These are phyloP conservation scores for Lipomyces mesembrius DNA, from an alignment of 805 yeast genomes.

Conservation along the genomic window DNA sequence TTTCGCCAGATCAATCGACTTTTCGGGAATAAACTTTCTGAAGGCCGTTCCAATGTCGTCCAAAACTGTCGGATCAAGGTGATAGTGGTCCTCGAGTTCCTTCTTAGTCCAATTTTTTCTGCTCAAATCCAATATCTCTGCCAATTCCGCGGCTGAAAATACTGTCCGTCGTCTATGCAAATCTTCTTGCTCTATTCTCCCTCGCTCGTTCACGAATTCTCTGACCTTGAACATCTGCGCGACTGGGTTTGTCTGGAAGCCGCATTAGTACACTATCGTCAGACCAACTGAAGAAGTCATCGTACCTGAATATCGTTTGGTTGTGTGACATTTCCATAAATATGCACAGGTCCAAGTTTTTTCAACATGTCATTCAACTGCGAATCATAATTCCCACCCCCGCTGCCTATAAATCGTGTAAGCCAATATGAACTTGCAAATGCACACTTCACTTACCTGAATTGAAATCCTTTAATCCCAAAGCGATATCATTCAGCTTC, in stretches of 20 bases:
- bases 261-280: not conserved
- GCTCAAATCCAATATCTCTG: slow-evolving; percentile 16
- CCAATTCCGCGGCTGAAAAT: slow-evolving; percentile 22
- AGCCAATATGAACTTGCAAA: not conserved
- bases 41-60: slow-evolving; percentile 25
- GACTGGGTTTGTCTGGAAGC: slow-evolving; percentile 25
- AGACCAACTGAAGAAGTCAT: not conserved
- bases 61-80: slow-evolving; percentile 13
- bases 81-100: slow-evolving; percentile 10
- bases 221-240: slow-evolving; percentile 29
- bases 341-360: slow-evolving; percentile 25
- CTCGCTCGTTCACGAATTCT: slow-evolving; percentile 18
- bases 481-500: not conserved
- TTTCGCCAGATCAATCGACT: not conserved
- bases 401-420: too few relatives aligned
- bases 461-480: slow-evolving; percentile 26
- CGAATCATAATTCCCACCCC: slow-evolving; percentile 14
- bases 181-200: slow-evolving; percentile 18
- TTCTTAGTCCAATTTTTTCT: slow-evolving; percentile 7
- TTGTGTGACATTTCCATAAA: slow-evolving; percentile 12
- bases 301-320: slow-evolving; percentile 20
- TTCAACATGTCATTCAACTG: slow-evolving; percentile 25
- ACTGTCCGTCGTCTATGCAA: slow-evolving; percentile 17
- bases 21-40: slow-evolving; percentile 6
- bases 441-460: slow-evolving; percentile 3